Percentiles rank a stretch among this genome's conserved stretches.
phyloP scores from a whole-genome alignment of 2,329 filamentous ascomycete species.

The Piedraia hortae region DNA sequence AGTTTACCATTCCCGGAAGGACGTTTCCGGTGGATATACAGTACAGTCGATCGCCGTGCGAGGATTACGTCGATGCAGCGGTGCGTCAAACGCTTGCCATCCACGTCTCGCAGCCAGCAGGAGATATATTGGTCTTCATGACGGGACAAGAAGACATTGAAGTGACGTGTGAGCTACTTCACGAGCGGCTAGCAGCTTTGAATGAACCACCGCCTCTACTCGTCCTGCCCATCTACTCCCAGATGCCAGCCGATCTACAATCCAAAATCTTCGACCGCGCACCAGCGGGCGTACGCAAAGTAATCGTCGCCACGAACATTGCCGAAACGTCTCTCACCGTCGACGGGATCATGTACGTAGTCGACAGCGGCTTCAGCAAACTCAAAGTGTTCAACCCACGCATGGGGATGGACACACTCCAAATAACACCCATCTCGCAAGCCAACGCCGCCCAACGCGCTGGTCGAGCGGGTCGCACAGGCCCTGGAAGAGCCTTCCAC shows the following conservation, averaged over 20 bases:
- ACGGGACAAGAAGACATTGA: constrained; percentile 98
- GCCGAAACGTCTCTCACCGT: constrained; percentile 94
- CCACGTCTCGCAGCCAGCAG: constrained; percentile 75
- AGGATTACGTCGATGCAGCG: constrained; percentile 91
- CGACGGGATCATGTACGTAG: constrained; percentile 97
- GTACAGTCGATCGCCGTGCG: constrained; percentile 79
- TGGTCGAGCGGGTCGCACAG: constrained; percentile 77
- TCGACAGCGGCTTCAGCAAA: constrained; percentile 87
- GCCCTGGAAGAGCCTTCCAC: constrained; percentile 82
- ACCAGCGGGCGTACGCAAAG: constrained; percentile 71
- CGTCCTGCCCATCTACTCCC: constrained; percentile 93
- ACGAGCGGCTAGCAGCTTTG: constrained; percentile 60
- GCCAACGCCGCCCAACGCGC: constrained; percentile 86
- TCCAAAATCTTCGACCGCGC: constrained; percentile 93
- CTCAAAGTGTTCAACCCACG: constrained; percentile 96
- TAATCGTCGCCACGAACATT: constrained; percentile 95
- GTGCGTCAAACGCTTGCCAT: constrained; percentile 91
- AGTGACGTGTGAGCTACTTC: constrained; percentile 75
- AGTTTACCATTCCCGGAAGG: constrained; percentile 84
- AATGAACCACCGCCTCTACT: constrained; percentile 88
- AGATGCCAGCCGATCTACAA: constrained; percentile 95
- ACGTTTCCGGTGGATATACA: constrained; percentile 95
- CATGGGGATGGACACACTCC: constrained; percentile 97
- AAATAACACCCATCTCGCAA: constrained; percentile 92
- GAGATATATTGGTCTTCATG: constrained; percentile 97